Evolutionary conservation across 352 stramenopile genomes (phyloP), one percentile per base, ranked within the genome.

Genomic region (Phytophthora quininea): DNA sequence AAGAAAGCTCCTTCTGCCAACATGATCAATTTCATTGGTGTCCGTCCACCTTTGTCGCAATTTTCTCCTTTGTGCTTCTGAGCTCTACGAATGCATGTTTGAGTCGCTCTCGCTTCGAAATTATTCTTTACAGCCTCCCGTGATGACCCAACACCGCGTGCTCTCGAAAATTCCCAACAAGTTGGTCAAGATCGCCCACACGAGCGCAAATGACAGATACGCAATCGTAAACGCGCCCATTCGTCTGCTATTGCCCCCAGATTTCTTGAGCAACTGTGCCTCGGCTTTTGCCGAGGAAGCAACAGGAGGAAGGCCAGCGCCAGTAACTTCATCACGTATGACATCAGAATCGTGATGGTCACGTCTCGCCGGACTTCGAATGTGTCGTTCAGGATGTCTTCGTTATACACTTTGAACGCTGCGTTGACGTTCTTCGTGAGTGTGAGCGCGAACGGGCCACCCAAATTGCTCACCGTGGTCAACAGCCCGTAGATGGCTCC

Each of bases 261-360:
- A 74, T 47, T 64, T 66, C 48, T 84, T 85, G 6, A 88, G 59
- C 42, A 63, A 64, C 49, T 84, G 77, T 4, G 77, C 64, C 42
- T 84, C 73, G 8, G 69, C 65, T 58, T 85, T 86, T 88, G 74
- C 3, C 62, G 75, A 56, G 79, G 77, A 40, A 88, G 52, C 53
- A 84, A 57, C 33, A 69, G 67, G 10, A 85, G 69, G 29, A 76
- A 82, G 8, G 67, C 37, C 37, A 88, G 59, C 4, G 71, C 54
- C 31, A 84, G 30, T 3, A 86, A 45, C 48, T 86, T 86, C 65
- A 81, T 80, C 24, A 59, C 55, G 54, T 86, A 86, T 24, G 75
- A 79, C 12, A 88, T 74, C 53, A 85, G 4, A 50, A 85, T 84
- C 6, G 77, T 86, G 58, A 86, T 84, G 12, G 77, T 88, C 49